These are phyloP conservation scores for Notholithocarpus densiflorus DNA, from an alignment of 306 rosid genomes.

Conservation along the genomic window DNA sequence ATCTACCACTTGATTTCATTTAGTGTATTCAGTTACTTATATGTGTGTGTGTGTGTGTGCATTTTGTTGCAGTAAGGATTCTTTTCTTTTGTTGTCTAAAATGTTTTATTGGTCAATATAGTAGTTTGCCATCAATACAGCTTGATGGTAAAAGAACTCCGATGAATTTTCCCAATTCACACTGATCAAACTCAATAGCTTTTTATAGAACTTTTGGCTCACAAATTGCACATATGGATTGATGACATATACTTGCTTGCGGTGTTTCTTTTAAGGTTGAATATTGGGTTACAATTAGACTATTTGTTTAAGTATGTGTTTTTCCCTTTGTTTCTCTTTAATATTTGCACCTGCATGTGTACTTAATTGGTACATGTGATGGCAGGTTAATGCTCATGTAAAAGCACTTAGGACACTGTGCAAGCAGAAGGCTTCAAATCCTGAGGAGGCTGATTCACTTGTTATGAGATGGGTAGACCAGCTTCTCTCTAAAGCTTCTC, in stretches of 20 bases:
- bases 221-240: slow-evolving; percentile 7
- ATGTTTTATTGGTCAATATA: slow-evolving; percentile 1
- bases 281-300: not conserved
- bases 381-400: slow-evolving; percentile 87
- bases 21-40: not conserved
- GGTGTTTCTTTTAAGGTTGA: slow-evolving; percentile 2
- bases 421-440: slow-evolving; percentile 66
- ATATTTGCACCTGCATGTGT: not conserved
- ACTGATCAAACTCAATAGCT: not conserved
- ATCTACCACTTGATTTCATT: slow-evolving; percentile 18
- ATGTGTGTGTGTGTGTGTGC: too few species aligned
- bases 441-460: slow-evolving; percentile 48
- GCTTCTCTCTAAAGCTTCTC: slow-evolving; percentile 52
- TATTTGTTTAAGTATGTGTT: not conserved
- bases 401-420: slow-evolving; percentile 79
- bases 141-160: not conserved
- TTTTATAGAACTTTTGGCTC: not conserved
- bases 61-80: not conserved
- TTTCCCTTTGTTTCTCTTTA: not conserved
- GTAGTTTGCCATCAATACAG: slow-evolving; percentile 5
- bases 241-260: slow-evolving; percentile 4
- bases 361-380: slow-evolving; percentile 23
- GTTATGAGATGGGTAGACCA: slow-evolving; percentile 60
- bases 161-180: not conserved
- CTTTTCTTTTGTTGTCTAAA: slow-evolving; percentile 8